Percentiles rank a stretch among this genome's conserved stretches.
These are phyloP conservation scores for Escovopsis sp. DNA, from an alignment of 2,329 filamentous ascomycete genomes.

Conservation along the genomic window DNA sequence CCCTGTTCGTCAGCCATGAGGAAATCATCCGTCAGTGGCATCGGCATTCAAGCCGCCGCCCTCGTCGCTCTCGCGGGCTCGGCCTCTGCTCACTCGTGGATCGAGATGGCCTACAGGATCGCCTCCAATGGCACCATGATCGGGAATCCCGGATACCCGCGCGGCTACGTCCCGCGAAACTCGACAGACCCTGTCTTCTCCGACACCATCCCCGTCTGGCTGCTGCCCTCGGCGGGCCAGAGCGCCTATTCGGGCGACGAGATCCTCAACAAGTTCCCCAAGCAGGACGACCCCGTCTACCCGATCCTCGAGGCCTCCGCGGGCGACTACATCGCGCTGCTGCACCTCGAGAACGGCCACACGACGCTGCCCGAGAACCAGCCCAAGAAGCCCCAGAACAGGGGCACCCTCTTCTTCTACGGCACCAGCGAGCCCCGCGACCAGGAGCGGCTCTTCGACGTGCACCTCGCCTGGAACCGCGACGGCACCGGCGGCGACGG, in stretches of 20 bases:
- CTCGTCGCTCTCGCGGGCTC: conserved; percentile 18
- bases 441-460: conserved; percentile 38
- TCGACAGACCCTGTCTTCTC: conserved; percentile 33
- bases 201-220: conserved; percentile 45
- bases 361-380: conserved; percentile 45
- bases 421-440: conserved; percentile 47
- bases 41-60: conserved; percentile 11
- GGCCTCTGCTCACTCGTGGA: conserved; percentile 58
- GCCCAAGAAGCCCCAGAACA: conserved; percentile 45
- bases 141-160: conserved; percentile 57
- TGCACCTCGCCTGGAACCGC: conserved; percentile 64
- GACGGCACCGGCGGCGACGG: conserved; percentile 70
- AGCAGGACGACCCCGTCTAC: conserved; percentile 30
- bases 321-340: conserved; percentile 51
- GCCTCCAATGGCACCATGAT: conserved; percentile 59
- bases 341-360: conserved; percentile 65
- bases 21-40: conserved; percentile 6
- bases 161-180: conserved; percentile 49
- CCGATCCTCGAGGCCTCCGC: conserved; percentile 46
- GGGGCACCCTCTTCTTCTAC: conserved; percentile 63
- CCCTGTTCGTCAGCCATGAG: conserved; percentile 8
- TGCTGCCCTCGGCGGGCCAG: conserved; percentile 48
- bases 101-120: conserved; percentile 61
- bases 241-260: conserved; percentile 47
- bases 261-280: conserved; percentile 29